Conservation (phyloP, 2,329 filamentous ascomycete species). For the Ophiostoma himal-ulmi region DNA sequence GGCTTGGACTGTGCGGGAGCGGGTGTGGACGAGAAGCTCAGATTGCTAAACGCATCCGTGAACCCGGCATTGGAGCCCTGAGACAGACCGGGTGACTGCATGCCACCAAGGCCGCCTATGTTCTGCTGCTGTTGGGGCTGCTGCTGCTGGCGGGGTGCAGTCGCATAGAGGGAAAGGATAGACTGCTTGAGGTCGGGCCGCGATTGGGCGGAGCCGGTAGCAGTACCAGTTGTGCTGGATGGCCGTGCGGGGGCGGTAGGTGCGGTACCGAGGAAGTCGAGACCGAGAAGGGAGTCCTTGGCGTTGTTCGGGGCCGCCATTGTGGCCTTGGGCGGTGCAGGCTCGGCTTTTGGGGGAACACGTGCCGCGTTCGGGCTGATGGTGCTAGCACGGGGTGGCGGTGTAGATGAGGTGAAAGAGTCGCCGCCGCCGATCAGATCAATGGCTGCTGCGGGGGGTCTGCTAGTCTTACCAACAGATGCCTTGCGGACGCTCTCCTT, state of each 20-base stretch:
- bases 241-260: conserved; percentile 68
- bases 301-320: conserved; percentile 41
- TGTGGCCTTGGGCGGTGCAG: conserved; percentile 60
- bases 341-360: conserved; percentile 55
- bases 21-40: conserved; percentile 40
- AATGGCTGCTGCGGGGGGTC: conserved; percentile 28
- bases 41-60: conserved; percentile 34
- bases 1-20: conserved; percentile 30
- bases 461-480: conserved; percentile 42
- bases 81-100: conserved; percentile 35
- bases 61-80: conserved; percentile 34
- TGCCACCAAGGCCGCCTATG: conserved; percentile 57
- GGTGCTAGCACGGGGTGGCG: conserved; percentile 65
- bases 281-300: conserved; percentile 83
- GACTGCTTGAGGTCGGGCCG: conserved; percentile 94
- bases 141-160: conserved; percentile 68
- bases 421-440: conserved; percentile 77
- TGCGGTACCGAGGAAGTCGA: conserved; percentile 82
- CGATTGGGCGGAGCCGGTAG: conserved; percentile 58
- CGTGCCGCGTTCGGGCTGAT: conserved; percentile 58
- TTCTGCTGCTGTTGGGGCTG: conserved; percentile 55
- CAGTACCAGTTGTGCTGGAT: conserved; percentile 62
- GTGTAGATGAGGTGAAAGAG: conserved; percentile 37
- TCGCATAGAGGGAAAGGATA: conserved; percentile 89
- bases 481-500: conserved; percentile 58